A percentile compares a stretch with the other conserved stretches of the same genome.
Conservation (phyloP, 441 rosid species). For the Gossypium trilobum region DNA sequence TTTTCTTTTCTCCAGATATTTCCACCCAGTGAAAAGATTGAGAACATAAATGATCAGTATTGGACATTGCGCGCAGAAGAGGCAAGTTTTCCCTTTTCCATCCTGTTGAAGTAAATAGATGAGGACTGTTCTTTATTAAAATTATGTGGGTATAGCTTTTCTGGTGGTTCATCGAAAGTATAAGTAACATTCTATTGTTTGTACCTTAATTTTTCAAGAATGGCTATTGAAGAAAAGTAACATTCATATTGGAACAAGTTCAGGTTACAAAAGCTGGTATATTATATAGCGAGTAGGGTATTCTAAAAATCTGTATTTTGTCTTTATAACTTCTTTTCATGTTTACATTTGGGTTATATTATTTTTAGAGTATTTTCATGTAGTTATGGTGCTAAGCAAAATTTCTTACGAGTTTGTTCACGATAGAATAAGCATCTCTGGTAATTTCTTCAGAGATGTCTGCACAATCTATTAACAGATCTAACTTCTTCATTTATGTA, state of each 20-base stretch:
- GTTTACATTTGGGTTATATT: neutral
- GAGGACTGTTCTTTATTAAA: neutral
- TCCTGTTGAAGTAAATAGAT: neutral
- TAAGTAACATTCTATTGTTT: neutral
- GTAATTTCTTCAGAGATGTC: neutral
- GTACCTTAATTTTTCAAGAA: neutral
- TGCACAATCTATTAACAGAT: neutral
- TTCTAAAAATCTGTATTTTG: neutral
- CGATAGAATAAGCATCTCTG: neutral
- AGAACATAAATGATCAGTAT: slow-evolving; percentile 39
- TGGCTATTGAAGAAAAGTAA: neutral
- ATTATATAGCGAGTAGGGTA: neutral
- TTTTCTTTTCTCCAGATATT: slow-evolving; percentile 28
- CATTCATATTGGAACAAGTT: neutral
- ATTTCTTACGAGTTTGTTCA: neutral
- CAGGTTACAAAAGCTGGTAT: neutral
- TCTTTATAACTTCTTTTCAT: neutral
- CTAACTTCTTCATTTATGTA: slow-evolving; percentile 8
- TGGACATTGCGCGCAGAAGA: slow-evolving; percentile 46
- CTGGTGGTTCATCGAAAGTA: neutral
- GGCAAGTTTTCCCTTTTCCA: slow-evolving; percentile 22
- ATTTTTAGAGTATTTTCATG: neutral
- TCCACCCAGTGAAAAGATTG: slow-evolving; percentile 35
- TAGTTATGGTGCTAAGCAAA: neutral
- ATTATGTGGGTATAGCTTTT: neutral